Evolutionary conservation across 495 filamentous ascomycete genomes (phyloP).

Genomic region (Tuber calosporum): DNA sequence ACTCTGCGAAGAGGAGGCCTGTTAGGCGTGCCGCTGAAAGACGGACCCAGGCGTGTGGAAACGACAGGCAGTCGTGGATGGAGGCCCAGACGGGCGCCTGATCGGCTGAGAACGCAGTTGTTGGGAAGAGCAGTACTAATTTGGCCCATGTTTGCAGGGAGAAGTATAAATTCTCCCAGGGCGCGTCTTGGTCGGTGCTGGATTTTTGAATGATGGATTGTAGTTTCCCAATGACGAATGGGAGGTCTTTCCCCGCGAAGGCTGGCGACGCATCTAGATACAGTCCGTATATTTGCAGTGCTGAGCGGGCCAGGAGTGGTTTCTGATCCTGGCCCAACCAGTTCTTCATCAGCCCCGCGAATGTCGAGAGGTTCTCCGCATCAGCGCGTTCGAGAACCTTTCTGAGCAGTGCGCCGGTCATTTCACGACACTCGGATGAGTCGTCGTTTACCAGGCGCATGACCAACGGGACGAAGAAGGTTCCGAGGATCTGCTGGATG

Average conservation of each 20-base stretch:
- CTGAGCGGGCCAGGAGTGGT: conserved; percentile 58
- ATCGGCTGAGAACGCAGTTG: conserved; percentile 53
- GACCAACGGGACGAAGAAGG: conserved; percentile 78
- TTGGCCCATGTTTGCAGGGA: conserved; percentile 62
- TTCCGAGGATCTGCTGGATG: conserved; percentile 69
- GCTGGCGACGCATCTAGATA: conserved; percentile 66
- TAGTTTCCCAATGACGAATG: conserved; percentile 43
- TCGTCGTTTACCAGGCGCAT: conserved; percentile 84
- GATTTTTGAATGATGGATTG: conserved; percentile 48
- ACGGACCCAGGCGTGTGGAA: conserved; percentile 69
- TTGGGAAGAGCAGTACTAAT: conserved; percentile 59
- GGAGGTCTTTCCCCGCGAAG: conserved; percentile 39
- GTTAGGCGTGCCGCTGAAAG: conserved; percentile 67
- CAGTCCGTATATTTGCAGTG: conserved; percentile 70
- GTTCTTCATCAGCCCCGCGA: conserved; percentile 60
- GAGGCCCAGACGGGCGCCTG: conserved; percentile 57
- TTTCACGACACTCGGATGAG: conserved; percentile 71
- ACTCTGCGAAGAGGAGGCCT: conserved; percentile 67
- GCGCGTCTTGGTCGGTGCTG: conserved; percentile 46
- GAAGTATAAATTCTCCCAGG: conserved; percentile 75
- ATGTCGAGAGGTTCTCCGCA: conserved; percentile 59
- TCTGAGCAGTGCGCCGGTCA: conserved; percentile 71
- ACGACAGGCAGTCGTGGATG: conserved; percentile 60
- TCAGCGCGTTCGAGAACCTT: conserved; percentile 73
- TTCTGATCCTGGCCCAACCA: conserved; percentile 72